Evolutionary conservation across 2,329 filamentous ascomycete species (phyloP).

Genomic region (Fusarium sp.): DNA sequence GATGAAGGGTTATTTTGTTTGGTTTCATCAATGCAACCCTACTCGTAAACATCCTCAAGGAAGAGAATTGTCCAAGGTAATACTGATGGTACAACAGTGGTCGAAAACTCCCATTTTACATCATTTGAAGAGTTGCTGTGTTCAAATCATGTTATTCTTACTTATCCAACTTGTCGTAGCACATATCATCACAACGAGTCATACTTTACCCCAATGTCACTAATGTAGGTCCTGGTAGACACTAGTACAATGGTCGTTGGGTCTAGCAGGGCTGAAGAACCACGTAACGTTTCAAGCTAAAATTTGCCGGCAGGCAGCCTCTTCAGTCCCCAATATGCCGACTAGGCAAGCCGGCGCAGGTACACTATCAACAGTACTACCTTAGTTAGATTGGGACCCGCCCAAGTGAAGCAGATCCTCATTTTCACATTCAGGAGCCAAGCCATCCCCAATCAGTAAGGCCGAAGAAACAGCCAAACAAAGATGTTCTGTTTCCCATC

Average conservation of each 20-base stretch:
- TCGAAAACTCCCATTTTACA: too few species aligned
- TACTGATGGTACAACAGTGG: too few species aligned
- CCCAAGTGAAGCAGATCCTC: not conserved
- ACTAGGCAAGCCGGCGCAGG: not conserved
- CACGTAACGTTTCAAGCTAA: not conserved
- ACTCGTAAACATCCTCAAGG: too few species aligned
- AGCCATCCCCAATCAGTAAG: not conserved
- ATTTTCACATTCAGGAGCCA: not conserved
- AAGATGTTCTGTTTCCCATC: constrained; percentile 16
- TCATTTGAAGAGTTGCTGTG: too few species aligned
- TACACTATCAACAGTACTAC: not conserved
- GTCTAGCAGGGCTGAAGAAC: not conserved
- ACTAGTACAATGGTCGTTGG: not conserved
- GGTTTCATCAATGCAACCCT: too few species aligned
- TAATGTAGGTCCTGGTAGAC: too few species aligned
- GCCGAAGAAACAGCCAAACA: constrained; percentile 4
- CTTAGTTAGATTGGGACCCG: not conserved
- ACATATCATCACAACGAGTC: too few species aligned
- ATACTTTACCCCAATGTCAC: too few species aligned
- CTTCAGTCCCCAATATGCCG: not conserved
- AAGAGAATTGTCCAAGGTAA: too few species aligned
- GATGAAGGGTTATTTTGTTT: too few species aligned
- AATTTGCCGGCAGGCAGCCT: not conserved
- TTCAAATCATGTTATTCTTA: too few species aligned
- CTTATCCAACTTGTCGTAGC: too few species aligned